Evolutionary conservation across 108 stramenopile genomes (phyloP).

Genomic region (Cyclotella sp.): DNA sequence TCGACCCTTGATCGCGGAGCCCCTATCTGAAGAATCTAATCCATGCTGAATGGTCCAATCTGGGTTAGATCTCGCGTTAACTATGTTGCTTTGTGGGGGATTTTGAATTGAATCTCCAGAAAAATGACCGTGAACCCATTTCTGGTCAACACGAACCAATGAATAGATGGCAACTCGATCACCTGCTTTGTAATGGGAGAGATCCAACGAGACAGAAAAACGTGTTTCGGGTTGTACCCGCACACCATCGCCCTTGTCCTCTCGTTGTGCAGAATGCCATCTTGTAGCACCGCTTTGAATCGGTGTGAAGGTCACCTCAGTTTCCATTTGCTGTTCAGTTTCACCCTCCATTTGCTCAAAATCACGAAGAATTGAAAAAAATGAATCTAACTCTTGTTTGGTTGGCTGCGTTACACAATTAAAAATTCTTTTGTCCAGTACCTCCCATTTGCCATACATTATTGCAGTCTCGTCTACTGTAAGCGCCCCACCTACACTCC

Average conservation of each 20-base stretch:
- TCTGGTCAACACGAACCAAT: slow-evolving; percentile 71
- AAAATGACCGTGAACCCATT: slow-evolving; percentile 49
- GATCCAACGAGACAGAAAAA: slow-evolving; percentile 64
- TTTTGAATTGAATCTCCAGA: slow-evolving; percentile 28
- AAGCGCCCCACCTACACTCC: slow-evolving; percentile 87
- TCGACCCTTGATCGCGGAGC: slow-evolving; percentile 76
- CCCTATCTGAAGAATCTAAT: slow-evolving; percentile 23
- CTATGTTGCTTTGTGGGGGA: slow-evolving; percentile 86
- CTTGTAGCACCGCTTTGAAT: slow-evolving; percentile 41
- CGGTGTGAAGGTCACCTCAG: slow-evolving; percentile 43
- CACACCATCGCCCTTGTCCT: neutral
- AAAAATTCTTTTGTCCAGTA: slow-evolving; percentile 46
- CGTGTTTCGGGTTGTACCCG: slow-evolving; percentile 41
- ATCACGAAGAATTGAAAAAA: slow-evolving; percentile 42
- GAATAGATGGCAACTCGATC: slow-evolving; percentile 69
- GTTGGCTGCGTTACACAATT: slow-evolving; percentile 67
- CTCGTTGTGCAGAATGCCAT: slow-evolving; percentile 35
- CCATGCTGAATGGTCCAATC: slow-evolving; percentile 69
- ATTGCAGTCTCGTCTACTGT: slow-evolving; percentile 77
- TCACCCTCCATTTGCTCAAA: slow-evolving; percentile 48
- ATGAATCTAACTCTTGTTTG: slow-evolving; percentile 44
- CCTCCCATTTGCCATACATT: slow-evolving; percentile 74
- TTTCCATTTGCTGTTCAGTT: slow-evolving; percentile 40
- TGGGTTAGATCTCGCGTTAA: slow-evolving; percentile 90
- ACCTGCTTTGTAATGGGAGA: slow-evolving; percentile 48